Conservation (phyloP, 495 filamentous ascomycete genomes). For the Lepidopterella palustris region DNA sequence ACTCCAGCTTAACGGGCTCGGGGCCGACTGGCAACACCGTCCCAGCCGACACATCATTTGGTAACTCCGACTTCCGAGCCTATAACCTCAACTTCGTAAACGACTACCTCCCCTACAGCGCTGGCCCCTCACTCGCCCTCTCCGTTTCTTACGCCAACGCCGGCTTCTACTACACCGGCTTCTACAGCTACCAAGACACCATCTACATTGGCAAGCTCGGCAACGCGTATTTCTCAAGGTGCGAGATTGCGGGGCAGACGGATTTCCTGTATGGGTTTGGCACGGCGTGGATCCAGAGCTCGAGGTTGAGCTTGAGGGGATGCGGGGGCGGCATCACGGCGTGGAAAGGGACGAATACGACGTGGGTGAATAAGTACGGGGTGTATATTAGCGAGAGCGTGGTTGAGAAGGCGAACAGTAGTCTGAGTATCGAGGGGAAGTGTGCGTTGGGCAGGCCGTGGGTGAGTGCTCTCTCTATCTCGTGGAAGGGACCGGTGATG, state of each 20-base stretch:
- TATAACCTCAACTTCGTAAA: constrained; percentile 58
- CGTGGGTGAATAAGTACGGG: constrained; percentile 56
- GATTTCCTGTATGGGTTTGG: constrained; percentile 41
- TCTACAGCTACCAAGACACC: constrained; percentile 56
- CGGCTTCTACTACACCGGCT: constrained; percentile 53
- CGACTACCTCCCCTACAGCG: constrained; percentile 46
- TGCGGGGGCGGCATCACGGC: constrained; percentile 60
- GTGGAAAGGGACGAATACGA: constrained; percentile 61
- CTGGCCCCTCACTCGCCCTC: constrained; percentile 50
- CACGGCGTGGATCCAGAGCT: constrained; percentile 33
- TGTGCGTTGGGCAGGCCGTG: constrained; percentile 56
- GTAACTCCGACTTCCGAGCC: constrained; percentile 49
- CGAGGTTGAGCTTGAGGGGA: constrained; percentile 42
- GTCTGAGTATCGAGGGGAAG: constrained; percentile 42
- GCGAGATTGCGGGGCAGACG: constrained; percentile 52
- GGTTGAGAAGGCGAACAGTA: constrained; percentile 46
- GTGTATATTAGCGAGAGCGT: constrained; percentile 51
- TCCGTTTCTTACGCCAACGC: constrained; percentile 52
- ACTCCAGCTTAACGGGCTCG: constrained; percentile 49
- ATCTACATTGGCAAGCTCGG: constrained; percentile 57
- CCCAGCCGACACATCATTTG: constrained; percentile 51
- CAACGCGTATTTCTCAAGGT: constrained; percentile 52
- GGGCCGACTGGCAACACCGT: constrained; percentile 52
- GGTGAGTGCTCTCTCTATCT: constrained; percentile 5
- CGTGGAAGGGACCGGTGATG: too few relatives aligned